Conservation (phyloP, 2,329 filamentous ascomycete species). For the Scopulariopsis brevicaulis region DNA sequence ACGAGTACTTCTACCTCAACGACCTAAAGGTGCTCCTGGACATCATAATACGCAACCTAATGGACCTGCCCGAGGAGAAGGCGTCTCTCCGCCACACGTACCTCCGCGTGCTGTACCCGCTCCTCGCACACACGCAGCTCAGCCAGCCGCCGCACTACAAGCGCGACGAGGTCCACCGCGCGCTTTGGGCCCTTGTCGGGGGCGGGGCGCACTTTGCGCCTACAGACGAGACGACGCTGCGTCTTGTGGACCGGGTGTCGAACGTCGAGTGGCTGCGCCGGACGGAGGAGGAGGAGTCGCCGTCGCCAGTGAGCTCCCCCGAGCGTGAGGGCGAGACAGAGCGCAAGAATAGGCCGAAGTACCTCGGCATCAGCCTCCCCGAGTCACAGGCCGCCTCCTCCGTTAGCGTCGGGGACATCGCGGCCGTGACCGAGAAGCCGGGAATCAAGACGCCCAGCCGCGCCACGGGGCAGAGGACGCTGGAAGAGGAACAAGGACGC, state of each 20-base stretch:
- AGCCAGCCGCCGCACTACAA: constrained; percentile 85
- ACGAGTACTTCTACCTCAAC: constrained; percentile 98
- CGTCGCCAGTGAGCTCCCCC: neutral
- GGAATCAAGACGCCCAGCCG: constrained; percentile 72
- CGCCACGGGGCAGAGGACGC: constrained; percentile 16
- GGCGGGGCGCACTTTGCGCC: constrained; percentile 67
- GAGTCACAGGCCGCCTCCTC: constrained; percentile 56
- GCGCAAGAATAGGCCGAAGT: constrained; percentile 40
- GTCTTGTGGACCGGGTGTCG: constrained; percentile 64
- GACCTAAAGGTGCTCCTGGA: constrained; percentile 89
- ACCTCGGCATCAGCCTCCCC: constrained; percentile 62
- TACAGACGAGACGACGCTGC: constrained; percentile 67
- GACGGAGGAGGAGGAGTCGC: constrained; percentile 16
- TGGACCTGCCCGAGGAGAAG: constrained; percentile 82
- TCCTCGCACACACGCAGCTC: constrained; percentile 86
- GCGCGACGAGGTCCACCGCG: constrained; percentile 65
- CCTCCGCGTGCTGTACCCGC: constrained; percentile 78
- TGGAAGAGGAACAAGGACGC: neutral
- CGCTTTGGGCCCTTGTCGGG: constrained; percentile 61
- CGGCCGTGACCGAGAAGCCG: constrained; percentile 69
- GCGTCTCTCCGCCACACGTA: constrained; percentile 80
- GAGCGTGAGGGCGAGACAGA: neutral
- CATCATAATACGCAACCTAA: constrained; percentile 91
- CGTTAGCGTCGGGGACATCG: constrained; percentile 67
- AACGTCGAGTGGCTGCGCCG: constrained; percentile 58